Evolutionary conservation across 2,329 filamentous ascomycete genomes (phyloP), one percentile per base, ranked within the genome.

Genomic region (Cercospora citrullina): DNA sequence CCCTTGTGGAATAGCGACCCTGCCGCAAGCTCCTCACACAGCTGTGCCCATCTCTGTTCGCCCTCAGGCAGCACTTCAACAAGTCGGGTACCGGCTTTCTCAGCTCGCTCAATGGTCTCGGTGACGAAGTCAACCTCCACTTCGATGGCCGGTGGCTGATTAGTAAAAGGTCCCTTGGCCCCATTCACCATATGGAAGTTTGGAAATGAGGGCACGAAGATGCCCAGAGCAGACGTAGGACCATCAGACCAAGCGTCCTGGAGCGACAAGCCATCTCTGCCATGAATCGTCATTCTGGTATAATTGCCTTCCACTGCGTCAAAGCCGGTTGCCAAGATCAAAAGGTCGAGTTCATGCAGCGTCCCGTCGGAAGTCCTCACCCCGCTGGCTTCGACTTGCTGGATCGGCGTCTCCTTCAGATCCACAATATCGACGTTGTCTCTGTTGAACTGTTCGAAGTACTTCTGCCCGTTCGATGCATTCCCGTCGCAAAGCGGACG

Each of bases 381-480:
- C 5, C 82, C 82, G 87, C 88, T 51, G 82, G 78, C 6, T 86
- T 87, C 71, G 85, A 89, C 55, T 12, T 77, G 81, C 71, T 81
- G 79, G 5, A 77, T 81, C 26, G 83, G 73, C 14, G 79, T 79
- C 66, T 79, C 77, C 63, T 79, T 80, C 57, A 82, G 74, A 68
- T 82, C 77, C 18, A 83, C 75, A 14, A 83, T 77, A 26, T 80
- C 76, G 63, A 82, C 81, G 65, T 83, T 76, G 0, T 78, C 76
- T 59, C 74, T 77, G 67, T 84, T 80, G 23, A 84, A 75, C 71
- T 80, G 76, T 72, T 84, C 82, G 64, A 83, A 84, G 66, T 80
- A 84, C 72, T 82, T 79, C 64, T 83, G 81, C 66, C 83, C 81
- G 4, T 83, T 77, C 18, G 77, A 78, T 6, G 71, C 79, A 65